Evolutionary conservation across 1,284 basidiomycete species (phyloP), one percentile per base, ranked within the genome.

Genomic region (Tilletia horrida): DNA sequence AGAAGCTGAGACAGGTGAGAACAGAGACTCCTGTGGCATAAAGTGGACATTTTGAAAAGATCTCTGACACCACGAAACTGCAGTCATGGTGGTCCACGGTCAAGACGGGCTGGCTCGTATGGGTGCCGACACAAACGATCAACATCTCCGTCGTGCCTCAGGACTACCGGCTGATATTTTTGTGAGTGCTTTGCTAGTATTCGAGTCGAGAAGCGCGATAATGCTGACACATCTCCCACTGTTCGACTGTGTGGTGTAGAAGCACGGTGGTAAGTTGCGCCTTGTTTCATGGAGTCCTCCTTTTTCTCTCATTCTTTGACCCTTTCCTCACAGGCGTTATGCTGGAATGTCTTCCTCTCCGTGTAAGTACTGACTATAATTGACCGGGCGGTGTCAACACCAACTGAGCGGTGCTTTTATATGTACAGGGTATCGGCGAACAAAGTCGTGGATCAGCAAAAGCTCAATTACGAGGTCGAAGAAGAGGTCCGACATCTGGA

Each of bases 281-380:
- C 21, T 23, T 2, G 50, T 21, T 52, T 13, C 4, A 27, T 11
- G 6, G 35, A 40, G 11, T 11, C 35, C 11, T 4, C 11, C 6
- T 40, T 40, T 40, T 40, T 11, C 11, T 40, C 35, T 40, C 6
- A 40, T 40, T 11, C 35, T 40, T 11, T 6, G 11, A 40, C 11
- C 35, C 4, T 40, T 40, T 40, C 35, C 35, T 4, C 11, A 40
- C 35, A 52, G 50, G 65, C 64, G 6, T 70, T 76, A 63, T 69
- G 67, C 64, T 76, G 76, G 76, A 78, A 79, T 64, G 77, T 76
- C 6, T 79, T 76, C 66, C 65, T 79, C 11, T 70, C 70, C 13
- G 69, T 76, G 59, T 62, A 43, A 29, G 59, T 40, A 31, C 18
- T 18, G 27, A 11, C 11, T 11, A 11, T 6, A 11, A 3, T 27